These are phyloP conservation scores for Carex arenaria DNA, from an alignment of 202 grass and related monocot species.

Conservation along the genomic window DNA sequence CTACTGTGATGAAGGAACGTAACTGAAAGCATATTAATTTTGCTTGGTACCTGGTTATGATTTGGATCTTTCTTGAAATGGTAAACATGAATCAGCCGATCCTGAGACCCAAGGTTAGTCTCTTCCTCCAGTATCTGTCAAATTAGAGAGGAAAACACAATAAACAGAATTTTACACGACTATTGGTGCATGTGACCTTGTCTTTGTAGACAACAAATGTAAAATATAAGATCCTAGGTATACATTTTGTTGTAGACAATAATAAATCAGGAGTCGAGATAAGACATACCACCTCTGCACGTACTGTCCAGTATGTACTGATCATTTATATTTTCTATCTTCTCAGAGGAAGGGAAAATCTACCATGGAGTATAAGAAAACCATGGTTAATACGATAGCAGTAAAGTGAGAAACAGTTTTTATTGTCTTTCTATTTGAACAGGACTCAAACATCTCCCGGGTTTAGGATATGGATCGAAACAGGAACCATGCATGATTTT, in stretches of 20 bases:
- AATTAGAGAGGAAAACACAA: background rate
- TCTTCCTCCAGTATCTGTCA: slow-evolving; percentile 76
- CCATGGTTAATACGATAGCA: too few species aligned
- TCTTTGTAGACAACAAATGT: background rate
- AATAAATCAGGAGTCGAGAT: background rate
- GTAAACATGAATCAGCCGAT: slow-evolving; percentile 92
- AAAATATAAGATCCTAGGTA: background rate
- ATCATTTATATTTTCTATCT: slow-evolving; percentile 95
- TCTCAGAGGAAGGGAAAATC: slow-evolving; percentile 71
- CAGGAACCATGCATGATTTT: too few species aligned
- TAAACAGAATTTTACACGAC: background rate
- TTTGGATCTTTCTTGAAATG: slow-evolving; percentile 72
- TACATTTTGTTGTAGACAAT: background rate
- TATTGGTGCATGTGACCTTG: background rate
- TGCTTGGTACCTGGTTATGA: slow-evolving; percentile 52
- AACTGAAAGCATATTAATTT: background rate
- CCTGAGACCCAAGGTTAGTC: slow-evolving; percentile 45
- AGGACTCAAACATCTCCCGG: too few species aligned
- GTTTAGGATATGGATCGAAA: too few species aligned
- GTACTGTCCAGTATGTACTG: slow-evolving; percentile 85
- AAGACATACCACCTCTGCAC: slow-evolving; percentile 75
- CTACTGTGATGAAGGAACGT: too few species aligned
- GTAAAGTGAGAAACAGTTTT: too few species aligned
- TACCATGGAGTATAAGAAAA: slow-evolving; percentile 21
- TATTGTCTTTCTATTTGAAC: too few species aligned